Base-by-base conservation (phyloP, 805 yeast species). In the Candida tallmaniae region DNA sequence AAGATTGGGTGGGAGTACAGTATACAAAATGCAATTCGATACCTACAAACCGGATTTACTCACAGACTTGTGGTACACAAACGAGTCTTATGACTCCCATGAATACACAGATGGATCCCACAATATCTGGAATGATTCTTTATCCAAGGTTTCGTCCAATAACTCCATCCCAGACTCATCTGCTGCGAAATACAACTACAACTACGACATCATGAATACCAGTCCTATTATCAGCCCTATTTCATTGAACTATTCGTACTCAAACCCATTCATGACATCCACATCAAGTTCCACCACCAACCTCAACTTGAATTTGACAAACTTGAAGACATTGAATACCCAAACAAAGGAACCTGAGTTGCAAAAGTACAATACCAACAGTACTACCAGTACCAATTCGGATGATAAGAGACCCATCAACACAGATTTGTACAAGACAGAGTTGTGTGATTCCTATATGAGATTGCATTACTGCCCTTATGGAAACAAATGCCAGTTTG, bases 401-500 rank as follows among this genome's bases (percentile, higher is more conserved):
- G 47, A 40, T 23, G 44, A 40, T 20, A 43, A 45, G 29, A 48
- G 46, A 30, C 44, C 50, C 25, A 55, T 72, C 36, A 74, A 80
- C 55, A 78, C 84, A 21, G 82, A 76, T 45, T 69, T 88, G 25
- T 88, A 86, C 73, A 88, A 88, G 62, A 89, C 97, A 0, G 97
- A 88, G 58, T 69, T 89, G 36, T 88, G 97, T 58, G 82, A 80
- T 25, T 80, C 89, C 17, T 88, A 71, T 54, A 74, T 78, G 52
- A 77, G 74, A 48, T 73, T 76, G 44, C 78, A 78, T 16, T 45
- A 52, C 9, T 88, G 97, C 56, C 95, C 95, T 11, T 88, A 88
- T 55, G 95, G 95, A 2, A 72, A 74, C 45, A 88, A 88, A 64
- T 88, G 97, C 58, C 96, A 88, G 62, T 88, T 88, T 70, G 96